Percentiles rank a stretch among this genome's conserved stretches.
Evolutionary conservation across 495 filamentous ascomycete genomes (phyloP).

Genomic region (Penicillium canariense): DNA sequence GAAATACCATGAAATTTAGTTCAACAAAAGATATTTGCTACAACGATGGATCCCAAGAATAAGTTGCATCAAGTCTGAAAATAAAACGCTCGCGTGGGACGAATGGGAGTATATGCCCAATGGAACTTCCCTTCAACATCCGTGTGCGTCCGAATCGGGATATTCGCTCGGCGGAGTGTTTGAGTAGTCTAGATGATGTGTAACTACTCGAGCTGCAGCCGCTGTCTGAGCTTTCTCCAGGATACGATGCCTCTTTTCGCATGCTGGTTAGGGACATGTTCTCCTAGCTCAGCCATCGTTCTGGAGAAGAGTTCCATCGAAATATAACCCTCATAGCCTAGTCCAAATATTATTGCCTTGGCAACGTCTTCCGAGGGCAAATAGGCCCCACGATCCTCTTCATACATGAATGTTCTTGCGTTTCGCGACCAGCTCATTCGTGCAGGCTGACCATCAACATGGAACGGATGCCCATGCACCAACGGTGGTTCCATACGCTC

Average conservation of each 20-base stretch:
- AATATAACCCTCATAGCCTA: constrained; percentile 67
- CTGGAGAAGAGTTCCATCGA: constrained; percentile 65
- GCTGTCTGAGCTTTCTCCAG: constrained; percentile 48
- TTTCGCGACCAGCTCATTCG: constrained; percentile 79
- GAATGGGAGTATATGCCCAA: too few relatives aligned
- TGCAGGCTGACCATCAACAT: constrained; percentile 58
- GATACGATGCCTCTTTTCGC: constrained; percentile 55
- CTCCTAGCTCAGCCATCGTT: constrained; percentile 53
- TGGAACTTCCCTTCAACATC: too few relatives aligned
- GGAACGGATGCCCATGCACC: constrained; percentile 56
- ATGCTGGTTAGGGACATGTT: constrained; percentile 56
- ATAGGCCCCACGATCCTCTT: constrained; percentile 62
- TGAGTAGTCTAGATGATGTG: too few relatives aligned
- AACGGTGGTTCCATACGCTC: constrained; percentile 57
- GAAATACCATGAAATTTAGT: too few relatives aligned
- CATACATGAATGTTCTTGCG: constrained; percentile 66
- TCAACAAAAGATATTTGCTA: too few relatives aligned
- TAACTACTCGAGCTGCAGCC: constrained; percentile 1
- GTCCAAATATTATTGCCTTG: constrained; percentile 53
- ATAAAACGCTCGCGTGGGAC: too few relatives aligned
- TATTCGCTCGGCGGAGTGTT: too few relatives aligned
- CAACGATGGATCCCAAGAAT: too few relatives aligned
- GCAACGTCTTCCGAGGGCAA: constrained; percentile 47
- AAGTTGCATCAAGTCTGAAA: too few relatives aligned
- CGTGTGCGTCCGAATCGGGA: too few relatives aligned